Base-by-base conservation (phyloP, 139 green algal genomes). In the Tetradesmus obliquus region DNA sequence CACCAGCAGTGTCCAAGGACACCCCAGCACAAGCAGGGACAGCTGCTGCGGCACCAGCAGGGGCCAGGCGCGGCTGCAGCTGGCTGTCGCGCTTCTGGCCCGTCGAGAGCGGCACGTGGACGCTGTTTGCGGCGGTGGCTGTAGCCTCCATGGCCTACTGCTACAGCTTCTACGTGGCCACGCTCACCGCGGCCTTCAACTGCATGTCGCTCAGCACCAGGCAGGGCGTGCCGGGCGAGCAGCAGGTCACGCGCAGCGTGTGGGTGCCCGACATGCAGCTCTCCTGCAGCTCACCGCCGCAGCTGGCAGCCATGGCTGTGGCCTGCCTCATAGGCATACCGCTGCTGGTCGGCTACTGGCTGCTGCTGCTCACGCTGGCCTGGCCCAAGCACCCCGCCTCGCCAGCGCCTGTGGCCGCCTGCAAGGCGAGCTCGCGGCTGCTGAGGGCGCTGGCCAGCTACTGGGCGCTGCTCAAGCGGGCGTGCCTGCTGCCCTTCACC, bases 221-320 rank as follows among this genome's bases (percentile, higher is more conserved):
- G 24, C 76, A 51, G 24, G 15, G 1, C 1, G 24, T 82, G 76
- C 76, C 76, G 2, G 76, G 76, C 7, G 76, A 82, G 76, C 15
- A 17, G 20, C 13, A 53, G 24, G 76, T 82, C 5, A 51, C 76
- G 15, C 24, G 76, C 76, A 53, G 24, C 20, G n/a, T 55, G 7
- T 82, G 76, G 76, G 24, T 82, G 76, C 76, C 76, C 5, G 76
- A 82, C n/a, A 51, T 82, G 76, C 76, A 82, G 76, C n/a, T 82
- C 7, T 19, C 24, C 3, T 82, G 76, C 76, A 76, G 66, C 66
- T 76, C 66, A 8, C 2, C 15, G 5, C 66, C 66, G 1, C 66
- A 76, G n/a, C 3, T 76, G 66, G 66, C 66, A 76, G 66, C 66
- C 66, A 76, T 76, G 66, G 66, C 66, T 7, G 76, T 55, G 24